Base-by-base conservation (phyloP, 768 basidiomycete species). In the Infundibulicybe gibba region DNA sequence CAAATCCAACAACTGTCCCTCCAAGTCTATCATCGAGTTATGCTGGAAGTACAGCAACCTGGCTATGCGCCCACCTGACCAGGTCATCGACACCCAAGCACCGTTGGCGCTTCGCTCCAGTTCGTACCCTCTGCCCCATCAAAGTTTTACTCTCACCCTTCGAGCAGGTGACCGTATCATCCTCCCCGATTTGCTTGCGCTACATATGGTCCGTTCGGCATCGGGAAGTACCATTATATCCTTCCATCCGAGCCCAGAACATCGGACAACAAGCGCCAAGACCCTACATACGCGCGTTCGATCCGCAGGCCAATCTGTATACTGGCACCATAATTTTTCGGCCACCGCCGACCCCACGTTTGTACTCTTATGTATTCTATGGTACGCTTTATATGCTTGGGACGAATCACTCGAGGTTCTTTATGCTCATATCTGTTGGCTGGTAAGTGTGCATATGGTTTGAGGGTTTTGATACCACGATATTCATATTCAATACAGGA, bases 341-440 rank as follows among this genome's bases (percentile, higher is more conserved):
- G 58, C 59, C 8, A 63, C 67, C 44, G 42, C 64, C 4, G 81
- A 82, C 47, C 77, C 80, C 6, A 83, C 80, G 0, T 80, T 81
- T 46, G 54, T 82, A 8, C 64, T 82, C 39, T 52, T 83, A 5
- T 65, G 74, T 40, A 60, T 75, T 6, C 58, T 83, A 17, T 83
- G 81, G 81, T 80, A 80, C 47, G 72, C 78, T 0, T 53, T 81
- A 20, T 83, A 83, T 54, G 72, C 79, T 0, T 83, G 81, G 70
- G 81, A 83, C 41, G 78, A 83, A 57, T 62, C 77, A 0, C 64
- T 81, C 19, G 80, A 81, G 52, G 60, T 63, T 12, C 54, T 83
- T 32, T 81, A 80, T 47, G 51, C 54, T 9, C 76, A 83, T 52
- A 70, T 83, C 17, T 75, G 70, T 48, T 66, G 50, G 47, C 61